Evolutionary conservation across 352 stramenopile species (phyloP), one percentile per base, ranked within the genome.

Genomic region (Blastocystis sp.): DNA sequence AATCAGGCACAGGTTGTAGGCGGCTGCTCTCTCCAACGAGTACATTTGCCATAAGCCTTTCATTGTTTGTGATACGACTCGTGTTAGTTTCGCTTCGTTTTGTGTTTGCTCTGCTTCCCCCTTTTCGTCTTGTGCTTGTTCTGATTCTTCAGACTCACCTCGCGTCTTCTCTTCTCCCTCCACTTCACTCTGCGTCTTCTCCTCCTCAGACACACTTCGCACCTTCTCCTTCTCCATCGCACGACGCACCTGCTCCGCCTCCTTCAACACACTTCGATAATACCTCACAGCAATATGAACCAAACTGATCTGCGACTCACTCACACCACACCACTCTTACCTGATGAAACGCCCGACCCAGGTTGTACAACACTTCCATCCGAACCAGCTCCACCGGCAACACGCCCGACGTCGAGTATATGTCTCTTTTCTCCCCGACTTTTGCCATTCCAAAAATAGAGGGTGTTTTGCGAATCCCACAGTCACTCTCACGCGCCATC

Each of bases 1-100:
- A 26, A 85, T 62, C 6, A 85, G 12, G 45, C 74, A 85, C 51
- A 85, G 60, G 66, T 85, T 85, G 74, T 67, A 85, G 21, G 74
- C 74, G 21, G 74, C 74, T 4, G 74, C 74, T 29, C 51, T 85
- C 45, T 85, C 74, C 16, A 63, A 39, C 19, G 74, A 85, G 31
- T 69, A 85, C 74, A 85, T 85, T 24, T 69, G 10, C 74, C 74
- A 69, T 26, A 67, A n/a, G 24, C 4, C 50, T 33, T 37, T 61
- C 35, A 69, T 33, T 37, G 45, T 29, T 45, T 29, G 50, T 29
- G 33, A 12, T 19, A 50, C 1, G 6, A 55, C 45, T 55, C 6
- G 45, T 55, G 45, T 55, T 55, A 16, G 45, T 55, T 0, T 6
- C 16, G 16, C 0, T 55, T 6, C 0, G n/a, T n/a, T n/a, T n/a